Evolutionary conservation across 768 basidiomycete genomes (phyloP).

Genomic region (Serendipita vermifera): DNA sequence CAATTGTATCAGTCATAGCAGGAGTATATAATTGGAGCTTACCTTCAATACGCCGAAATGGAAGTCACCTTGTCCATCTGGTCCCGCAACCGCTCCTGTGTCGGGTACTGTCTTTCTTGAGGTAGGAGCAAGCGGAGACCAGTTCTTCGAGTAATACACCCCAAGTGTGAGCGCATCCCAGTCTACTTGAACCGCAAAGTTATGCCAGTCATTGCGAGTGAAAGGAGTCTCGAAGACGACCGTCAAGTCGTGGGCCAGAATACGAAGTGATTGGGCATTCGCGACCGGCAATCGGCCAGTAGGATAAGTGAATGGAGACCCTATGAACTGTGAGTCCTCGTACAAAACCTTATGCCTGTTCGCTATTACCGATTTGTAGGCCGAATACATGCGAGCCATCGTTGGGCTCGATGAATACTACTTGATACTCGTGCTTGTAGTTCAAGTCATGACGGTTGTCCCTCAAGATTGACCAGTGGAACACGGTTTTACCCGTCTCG

Average conservation of each 20-base stretch:
- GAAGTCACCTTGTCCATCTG: constrained; percentile 17
- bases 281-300: constrained; percentile 31
- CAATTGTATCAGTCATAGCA: background rate
- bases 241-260: constrained; percentile 35
- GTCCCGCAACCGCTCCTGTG: constrained; percentile 11
- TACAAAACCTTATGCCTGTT: background rate
- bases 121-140: constrained; percentile 11
- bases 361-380: constrained; percentile 38
- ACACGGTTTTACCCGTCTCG: constrained; percentile 14
- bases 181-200: constrained; percentile 17
- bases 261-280: constrained; percentile 38
- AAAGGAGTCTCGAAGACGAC: constrained; percentile 15
- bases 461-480: constrained; percentile 14
- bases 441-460: constrained; percentile 13
- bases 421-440: constrained; percentile 16
- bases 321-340: background rate
- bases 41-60: constrained; percentile 18
- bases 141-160: constrained; percentile 15
- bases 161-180: constrained; percentile 16
- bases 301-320: constrained; percentile 22
- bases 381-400: constrained; percentile 51
- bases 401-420: constrained; percentile 45
- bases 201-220: constrained; percentile 14
- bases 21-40: background rate
- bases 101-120: constrained; percentile 7